Conservation (phyloP, 805 yeast genomes). For the Torulaspora maleeae region DNA sequence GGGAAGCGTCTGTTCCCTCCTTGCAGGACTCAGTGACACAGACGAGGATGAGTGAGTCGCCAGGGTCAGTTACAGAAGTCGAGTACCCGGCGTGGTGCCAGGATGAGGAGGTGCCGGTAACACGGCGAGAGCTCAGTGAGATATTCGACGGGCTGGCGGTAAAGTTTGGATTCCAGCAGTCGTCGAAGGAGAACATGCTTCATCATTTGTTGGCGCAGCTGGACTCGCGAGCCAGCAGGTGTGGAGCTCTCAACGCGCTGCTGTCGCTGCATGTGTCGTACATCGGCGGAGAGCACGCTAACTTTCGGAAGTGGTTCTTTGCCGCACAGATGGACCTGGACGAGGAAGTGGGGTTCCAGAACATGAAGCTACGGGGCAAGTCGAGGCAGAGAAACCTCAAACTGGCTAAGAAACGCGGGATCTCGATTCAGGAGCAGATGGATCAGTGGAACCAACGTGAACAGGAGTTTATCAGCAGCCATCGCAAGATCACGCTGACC, state of each 20-base stretch:
- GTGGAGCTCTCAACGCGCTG: slow-evolving; percentile 66
- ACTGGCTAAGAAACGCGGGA: slow-evolving; percentile 40
- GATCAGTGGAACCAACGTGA: slow-evolving; percentile 44
- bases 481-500: slow-evolving; percentile 54
- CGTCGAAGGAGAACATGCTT: slow-evolving; percentile 71
- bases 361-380: slow-evolving; percentile 50
- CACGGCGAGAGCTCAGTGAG: slow-evolving; percentile 55
- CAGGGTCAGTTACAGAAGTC: slow-evolving; percentile 21
- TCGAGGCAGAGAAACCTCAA: slow-evolving; percentile 42
- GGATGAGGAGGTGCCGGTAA: slow-evolving; percentile 62
- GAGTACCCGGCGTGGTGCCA: slow-evolving; percentile 38
- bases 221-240: slow-evolving; percentile 83
- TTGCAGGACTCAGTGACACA: not conserved
- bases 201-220: slow-evolving; percentile 76
- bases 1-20: not conserved
- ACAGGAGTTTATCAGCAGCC: slow-evolving; percentile 44
- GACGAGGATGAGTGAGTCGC: slow-evolving; percentile 7
- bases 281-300: slow-evolving; percentile 85
- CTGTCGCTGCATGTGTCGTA: slow-evolving; percentile 80
- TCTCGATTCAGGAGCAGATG: slow-evolving; percentile 34
- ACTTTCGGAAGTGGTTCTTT: slow-evolving; percentile 88
- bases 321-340: slow-evolving; percentile 79
- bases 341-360: slow-evolving; percentile 55
- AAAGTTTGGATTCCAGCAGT: slow-evolving; percentile 80
- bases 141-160: slow-evolving; percentile 56